Evolutionary conservation across 2,329 filamentous ascomycete genomes (phyloP), one percentile per base, ranked within the genome.

Genomic region (Sodiomyces alkalinus): DNA sequence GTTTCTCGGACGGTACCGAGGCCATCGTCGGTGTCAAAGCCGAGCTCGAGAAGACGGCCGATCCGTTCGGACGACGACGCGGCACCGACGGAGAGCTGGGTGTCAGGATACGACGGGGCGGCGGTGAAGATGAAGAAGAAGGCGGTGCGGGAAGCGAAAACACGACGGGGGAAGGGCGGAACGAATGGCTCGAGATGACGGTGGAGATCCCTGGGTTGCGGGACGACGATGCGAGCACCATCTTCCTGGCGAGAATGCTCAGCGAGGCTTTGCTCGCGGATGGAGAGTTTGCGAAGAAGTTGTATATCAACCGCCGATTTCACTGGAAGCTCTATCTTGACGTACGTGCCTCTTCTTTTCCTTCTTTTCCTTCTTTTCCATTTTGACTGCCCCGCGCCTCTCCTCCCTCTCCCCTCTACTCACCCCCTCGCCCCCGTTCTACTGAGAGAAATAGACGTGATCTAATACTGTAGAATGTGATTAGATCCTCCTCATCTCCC

Each of bases 251-350:
- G 1, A 77, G 81, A 40, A 90, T 96, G 80, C 62, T 96, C 52
- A 73, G 71, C 31, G 90, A 98, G 63, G 81, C 82, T 31, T 51
- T 98, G 54, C 63, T 90, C 34, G 75, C 73, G 18, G 78, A 74
- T 52, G 77, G 74, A 13, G 64, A 66, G 44, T 68, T 81, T 49
- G 65, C 67, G 38, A 73, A 71, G 50, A 71, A 76, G 44, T 53
- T 98, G 46, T 79, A 75, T 53, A 94, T 98, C 50, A 96, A 94
- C 56, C 59, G 64, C 33, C 69, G 86, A 24, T 98, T 87, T 63
- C 87, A 96, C 62, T 98, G 90, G 90, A 82, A 86, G 56, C 53
- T 98, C 32, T 96, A 87, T 55, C 68, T 98, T 37, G 90, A 98
- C 55, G 86, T 94, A 52, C 46, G 80, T 64, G 22, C 32, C 28